Evolutionary conservation across 768 basidiomycete species (phyloP).

Genomic region (Pulveroboletus sp.): DNA sequence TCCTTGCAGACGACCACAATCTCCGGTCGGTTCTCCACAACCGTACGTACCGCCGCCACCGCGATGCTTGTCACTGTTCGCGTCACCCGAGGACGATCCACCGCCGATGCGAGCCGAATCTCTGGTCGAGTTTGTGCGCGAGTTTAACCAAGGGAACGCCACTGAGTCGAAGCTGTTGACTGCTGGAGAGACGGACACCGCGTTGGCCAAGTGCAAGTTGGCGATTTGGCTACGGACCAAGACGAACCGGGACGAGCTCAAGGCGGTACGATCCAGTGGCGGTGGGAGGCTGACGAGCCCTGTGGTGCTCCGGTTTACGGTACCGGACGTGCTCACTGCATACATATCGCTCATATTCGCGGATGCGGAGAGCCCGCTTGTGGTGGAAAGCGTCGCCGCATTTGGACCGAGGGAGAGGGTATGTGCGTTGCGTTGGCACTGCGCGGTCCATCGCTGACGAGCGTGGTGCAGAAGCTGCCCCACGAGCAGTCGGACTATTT

Average conservation of each 20-base stretch:
- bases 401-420: conserved; percentile 76
- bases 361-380: conserved; percentile 33
- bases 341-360: conserved; percentile 51
- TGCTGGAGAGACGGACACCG: neutral
- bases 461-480: conserved; percentile 47
- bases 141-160: conserved; percentile 43
- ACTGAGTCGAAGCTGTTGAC: conserved; percentile 8
- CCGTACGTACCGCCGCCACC: conserved; percentile 46
- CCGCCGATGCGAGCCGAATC: conserved; percentile 40
- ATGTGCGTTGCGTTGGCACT: neutral
- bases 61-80: conserved; percentile 38
- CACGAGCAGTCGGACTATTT: conserved; percentile 65
- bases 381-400: conserved; percentile 60
- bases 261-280: neutral
- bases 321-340: conserved; percentile 61
- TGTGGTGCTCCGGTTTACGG: conserved; percentile 51
- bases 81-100: conserved; percentile 33
- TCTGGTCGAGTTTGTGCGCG: conserved; percentile 50
- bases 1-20: conserved; percentile 41
- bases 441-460: neutral
- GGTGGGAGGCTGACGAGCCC: conserved; percentile 18
- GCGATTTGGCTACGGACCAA: conserved; percentile 50
- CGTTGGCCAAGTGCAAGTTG: conserved; percentile 34
- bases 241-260: conserved; percentile 10
- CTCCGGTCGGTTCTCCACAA: conserved; percentile 55